Evolutionary conservation across 129 eudicot species (phyloP), one percentile per base, ranked within the genome.

Genomic region (Flaveria trinervia): DNA sequence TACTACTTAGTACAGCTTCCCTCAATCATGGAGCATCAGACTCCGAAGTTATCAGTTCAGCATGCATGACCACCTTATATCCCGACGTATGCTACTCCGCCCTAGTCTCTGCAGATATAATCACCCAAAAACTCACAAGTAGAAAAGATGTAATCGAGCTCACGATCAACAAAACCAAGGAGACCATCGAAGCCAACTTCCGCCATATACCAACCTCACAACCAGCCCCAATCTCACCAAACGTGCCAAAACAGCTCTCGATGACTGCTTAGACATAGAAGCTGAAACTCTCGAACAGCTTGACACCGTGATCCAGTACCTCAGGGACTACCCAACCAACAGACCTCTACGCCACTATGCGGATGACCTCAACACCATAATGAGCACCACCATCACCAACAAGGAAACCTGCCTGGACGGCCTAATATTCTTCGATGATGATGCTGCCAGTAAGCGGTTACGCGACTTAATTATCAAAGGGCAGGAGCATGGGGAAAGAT

Each of bases 301-400:
- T 15, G 77, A 76, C 66, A 15, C 64, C 12, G 77, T 88, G 30
- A 72, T 84, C 7, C 44, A 54, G 8, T 84, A 84, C 64, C 84
- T 93, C 26, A 65, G 43, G 17, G 77, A 30, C 25, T 86, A 88
- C 62, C 90, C 86, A 0, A 46, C 76, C 5, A 79, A 80, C 25
- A 82, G 85, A 45, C 9, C n/a, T 10, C 41, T 79, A 64, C 86
- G 20, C 20, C 50, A 68, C 14, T 89, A 93, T 14, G 95, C 89
- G 2, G 85, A 79, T 5, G 90, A 93, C 78, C 93, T 93, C 49
- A 93, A 78, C 41, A 93, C 98, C 7, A 81, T 90, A 2, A 70
- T 90, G 28, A 88, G 95, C 71, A 18, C 98, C 2, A 86, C 96
- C 68, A 90, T 89, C 55, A 89, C 93, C 25, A 86, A 89, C 74